A percentile compares a stretch with the other conserved stretches of the same genome.
These are phyloP conservation scores for Heliamphora exappendiculata DNA, from an alignment of 148 eudicot genomes.

Conservation along the genomic window DNA sequence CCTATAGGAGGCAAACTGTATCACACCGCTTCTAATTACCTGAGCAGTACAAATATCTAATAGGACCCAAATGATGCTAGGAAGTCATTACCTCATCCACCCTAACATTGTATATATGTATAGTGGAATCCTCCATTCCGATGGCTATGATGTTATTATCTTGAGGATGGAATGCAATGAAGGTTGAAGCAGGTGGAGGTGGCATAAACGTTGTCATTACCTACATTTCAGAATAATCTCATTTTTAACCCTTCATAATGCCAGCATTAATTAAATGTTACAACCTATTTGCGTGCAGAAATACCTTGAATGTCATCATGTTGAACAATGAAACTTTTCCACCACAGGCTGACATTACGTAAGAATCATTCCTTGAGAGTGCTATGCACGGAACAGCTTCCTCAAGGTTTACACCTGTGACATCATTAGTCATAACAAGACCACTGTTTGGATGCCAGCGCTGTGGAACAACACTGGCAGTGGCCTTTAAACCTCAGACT, in stretches of 20 bases:
- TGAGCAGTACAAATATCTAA: neutral
- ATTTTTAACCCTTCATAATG: neutral
- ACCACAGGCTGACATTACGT: conserved; percentile 93
- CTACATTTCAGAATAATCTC: conserved; percentile 30
- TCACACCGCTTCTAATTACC: neutral
- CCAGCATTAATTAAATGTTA: no score
- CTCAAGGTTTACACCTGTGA: conserved; percentile 75
- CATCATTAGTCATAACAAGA: conserved; percentile 84
- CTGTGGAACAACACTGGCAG: conserved; percentile 80
- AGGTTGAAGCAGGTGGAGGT: conserved; percentile 89
- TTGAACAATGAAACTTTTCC: conserved; percentile 92
- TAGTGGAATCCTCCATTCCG: conserved; percentile 95
- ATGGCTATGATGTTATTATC: conserved; percentile 96
- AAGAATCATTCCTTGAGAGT: conserved; percentile 93
- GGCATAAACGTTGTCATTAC: conserved; percentile 94
- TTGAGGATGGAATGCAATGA: conserved; percentile 93
- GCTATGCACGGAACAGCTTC: conserved; percentile 95
- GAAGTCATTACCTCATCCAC: conserved; percentile 69
- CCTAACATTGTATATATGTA: conserved; percentile 91
- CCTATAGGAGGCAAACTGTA: conserved; percentile 25
- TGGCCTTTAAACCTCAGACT: conserved; percentile 52
- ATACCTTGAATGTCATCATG: conserved; percentile 98
- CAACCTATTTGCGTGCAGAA: neutral
- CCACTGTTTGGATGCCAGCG: conserved; percentile 98
- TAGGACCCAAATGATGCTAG: neutral